Percentiles rank a stretch among this genome's conserved stretches.
Conservation (phyloP, 352 stramenopile genomes). For the Phytophthora colocasiae region DNA sequence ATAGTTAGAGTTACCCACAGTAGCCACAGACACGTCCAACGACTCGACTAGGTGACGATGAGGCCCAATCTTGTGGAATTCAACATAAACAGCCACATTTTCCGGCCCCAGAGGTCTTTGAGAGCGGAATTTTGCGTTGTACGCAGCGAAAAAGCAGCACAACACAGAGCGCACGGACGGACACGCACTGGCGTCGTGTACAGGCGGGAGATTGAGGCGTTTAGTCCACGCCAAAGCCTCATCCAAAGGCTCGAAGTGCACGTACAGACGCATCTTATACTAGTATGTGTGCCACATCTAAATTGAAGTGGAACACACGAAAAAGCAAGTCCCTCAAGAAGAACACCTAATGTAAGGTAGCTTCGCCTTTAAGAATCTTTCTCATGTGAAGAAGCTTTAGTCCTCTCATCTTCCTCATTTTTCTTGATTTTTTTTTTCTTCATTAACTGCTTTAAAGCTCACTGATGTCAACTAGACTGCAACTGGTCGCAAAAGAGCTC, state of each 20-base stretch:
- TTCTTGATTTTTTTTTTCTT: slow-evolving; percentile 36
- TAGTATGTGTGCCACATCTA: slow-evolving; percentile 14
- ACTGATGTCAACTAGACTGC: slow-evolving; percentile 1
- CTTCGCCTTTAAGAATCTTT: no score
- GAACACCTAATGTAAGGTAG: no score
- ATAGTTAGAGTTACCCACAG: background rate
- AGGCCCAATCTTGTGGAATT: slow-evolving; percentile 40
- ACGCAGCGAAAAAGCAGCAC: slow-evolving; percentile 41
- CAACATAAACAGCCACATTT: slow-evolving; percentile 51
- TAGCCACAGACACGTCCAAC: slow-evolving; percentile 32
- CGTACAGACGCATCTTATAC: slow-evolving; percentile 60
- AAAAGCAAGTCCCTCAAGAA: background rate
- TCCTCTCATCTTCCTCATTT: slow-evolving; percentile 22
- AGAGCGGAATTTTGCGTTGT: slow-evolving; percentile 52
- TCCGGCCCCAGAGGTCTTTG: slow-evolving; percentile 26
- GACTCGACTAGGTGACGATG: slow-evolving; percentile 28
- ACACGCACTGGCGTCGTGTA: slow-evolving; percentile 7
- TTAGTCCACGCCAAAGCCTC: slow-evolving; percentile 55
- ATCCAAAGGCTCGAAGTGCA: slow-evolving; percentile 63
- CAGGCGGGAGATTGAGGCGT: slow-evolving; percentile 48
- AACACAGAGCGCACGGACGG: slow-evolving; percentile 54
- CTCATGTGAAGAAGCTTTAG: no score
- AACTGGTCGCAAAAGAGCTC: background rate
- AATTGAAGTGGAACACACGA: slow-evolving; percentile 1
- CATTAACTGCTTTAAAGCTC: background rate